phyloP scores from a whole-genome alignment of 2,329 filamentous ascomycete species.

The Fusarium brachygibbosum region DNA sequence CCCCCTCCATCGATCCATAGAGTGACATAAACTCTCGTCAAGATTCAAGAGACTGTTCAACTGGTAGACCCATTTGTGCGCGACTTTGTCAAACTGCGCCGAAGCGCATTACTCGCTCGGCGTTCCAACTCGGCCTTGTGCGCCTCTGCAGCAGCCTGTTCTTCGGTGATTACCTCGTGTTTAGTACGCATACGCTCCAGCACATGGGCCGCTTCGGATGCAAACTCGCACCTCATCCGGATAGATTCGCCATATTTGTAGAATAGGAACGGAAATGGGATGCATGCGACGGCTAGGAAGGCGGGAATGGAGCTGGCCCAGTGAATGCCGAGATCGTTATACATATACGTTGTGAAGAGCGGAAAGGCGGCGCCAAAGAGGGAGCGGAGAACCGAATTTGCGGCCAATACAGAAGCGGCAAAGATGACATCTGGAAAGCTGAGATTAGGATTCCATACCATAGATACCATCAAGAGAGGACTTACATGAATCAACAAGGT shows the following conservation, averaged over 20 bases:
- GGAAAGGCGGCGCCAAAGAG: constrained; percentile 80
- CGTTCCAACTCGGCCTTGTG: constrained; percentile 47
- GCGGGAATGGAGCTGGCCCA: constrained; percentile 82
- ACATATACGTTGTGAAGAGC: constrained; percentile 75
- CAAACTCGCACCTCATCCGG: constrained; percentile 76
- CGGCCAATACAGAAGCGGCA: constrained; percentile 80
- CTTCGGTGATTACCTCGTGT: constrained; percentile 49
- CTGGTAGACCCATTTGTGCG: constrained; percentile 6
- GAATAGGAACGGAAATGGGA: constrained; percentile 82
- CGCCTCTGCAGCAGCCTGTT: constrained; percentile 47
- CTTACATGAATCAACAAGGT: constrained; percentile 73
- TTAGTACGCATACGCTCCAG: constrained; percentile 61
- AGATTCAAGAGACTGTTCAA: too few relatives aligned
- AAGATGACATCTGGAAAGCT: constrained; percentile 73
- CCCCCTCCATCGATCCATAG: too few relatives aligned
- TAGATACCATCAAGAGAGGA: background rate
- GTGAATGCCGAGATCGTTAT: constrained; percentile 74
- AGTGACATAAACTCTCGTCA: too few relatives aligned
- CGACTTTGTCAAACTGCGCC: constrained; percentile 38
- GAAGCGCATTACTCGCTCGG: constrained; percentile 42
- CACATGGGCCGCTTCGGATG: constrained; percentile 74
- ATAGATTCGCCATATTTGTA: constrained; percentile 77
- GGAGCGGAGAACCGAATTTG: constrained; percentile 78
- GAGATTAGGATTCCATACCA: constrained; percentile 15
- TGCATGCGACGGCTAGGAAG: constrained; percentile 78